Percentiles rank a stretch among this genome's conserved stretches.
Evolutionary conservation across 257 asterid species (phyloP).

Genomic region (Linderniella brevidens): DNA sequence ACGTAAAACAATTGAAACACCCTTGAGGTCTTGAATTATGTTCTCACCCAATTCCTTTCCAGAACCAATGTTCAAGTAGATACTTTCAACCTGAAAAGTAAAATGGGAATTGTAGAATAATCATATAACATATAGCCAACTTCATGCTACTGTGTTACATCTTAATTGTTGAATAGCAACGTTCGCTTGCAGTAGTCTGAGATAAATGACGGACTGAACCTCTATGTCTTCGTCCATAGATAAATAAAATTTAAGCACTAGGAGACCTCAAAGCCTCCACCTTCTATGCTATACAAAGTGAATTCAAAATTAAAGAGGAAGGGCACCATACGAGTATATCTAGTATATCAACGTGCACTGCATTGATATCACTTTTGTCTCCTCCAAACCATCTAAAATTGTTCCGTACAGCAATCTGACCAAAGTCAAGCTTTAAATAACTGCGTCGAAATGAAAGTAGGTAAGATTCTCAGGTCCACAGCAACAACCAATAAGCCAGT

Average conservation of each 20-base stretch:
- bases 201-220: no score
- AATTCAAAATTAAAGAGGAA: no score
- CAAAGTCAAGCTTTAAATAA: conserved; percentile 90
- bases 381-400: conserved; percentile 72
- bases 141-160: no score
- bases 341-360: conserved; percentile 68
- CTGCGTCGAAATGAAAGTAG: conserved; percentile 29
- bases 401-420: conserved; percentile 87
- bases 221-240: no score
- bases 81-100: conserved; percentile 66
- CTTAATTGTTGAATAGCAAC: no score
- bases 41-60: conserved; percentile 81
- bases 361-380: conserved; percentile 51
- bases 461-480: no score
- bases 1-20: conserved; percentile 54
- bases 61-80: conserved; percentile 78
- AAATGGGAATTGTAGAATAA: no score
- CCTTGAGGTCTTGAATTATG: conserved; percentile 75
- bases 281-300: no score
- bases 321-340: conserved; percentile 50
- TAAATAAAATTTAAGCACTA: no score
- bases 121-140: no score
- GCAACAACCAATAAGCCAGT: conserved; percentile 1
- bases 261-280: no score
- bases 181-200: no score